Evolutionary conservation across 2,329 filamentous ascomycete genomes (phyloP).

Genomic region (Scytalidium lignicola): DNA sequence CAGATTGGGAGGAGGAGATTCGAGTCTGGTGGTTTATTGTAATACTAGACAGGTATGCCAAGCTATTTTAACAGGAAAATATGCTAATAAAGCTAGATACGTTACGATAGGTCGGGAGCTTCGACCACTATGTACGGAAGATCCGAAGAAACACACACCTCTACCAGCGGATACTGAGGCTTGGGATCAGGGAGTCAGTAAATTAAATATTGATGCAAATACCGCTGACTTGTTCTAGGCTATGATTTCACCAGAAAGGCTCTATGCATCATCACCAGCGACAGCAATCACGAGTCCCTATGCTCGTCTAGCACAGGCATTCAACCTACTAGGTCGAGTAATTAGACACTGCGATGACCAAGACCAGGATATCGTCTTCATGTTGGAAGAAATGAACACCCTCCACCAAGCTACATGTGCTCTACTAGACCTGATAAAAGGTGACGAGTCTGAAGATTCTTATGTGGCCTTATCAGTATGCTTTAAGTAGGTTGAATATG

Average conservation of each 20-base stretch:
- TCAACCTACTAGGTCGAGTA: neutral
- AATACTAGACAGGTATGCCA: constrained; percentile 13
- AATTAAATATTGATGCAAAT: neutral
- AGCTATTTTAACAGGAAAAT: too few relatives aligned
- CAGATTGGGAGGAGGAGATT: constrained; percentile 4
- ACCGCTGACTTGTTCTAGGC: neutral
- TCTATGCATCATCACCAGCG: neutral
- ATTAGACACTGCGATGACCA: neutral
- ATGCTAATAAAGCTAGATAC: neutral
- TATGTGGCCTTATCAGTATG: neutral
- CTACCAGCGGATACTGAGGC: neutral
- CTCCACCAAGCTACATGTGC: neutral
- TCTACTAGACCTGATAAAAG: neutral
- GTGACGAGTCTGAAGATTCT: neutral
- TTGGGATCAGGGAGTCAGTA: neutral
- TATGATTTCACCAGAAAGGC: neutral
- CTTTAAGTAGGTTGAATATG: neutral
- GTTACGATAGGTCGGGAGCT: neutral
- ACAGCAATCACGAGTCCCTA: neutral
- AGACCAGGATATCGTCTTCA: neutral
- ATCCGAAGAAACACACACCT: neutral
- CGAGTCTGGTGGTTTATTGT: constrained; percentile 17
- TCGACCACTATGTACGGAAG: neutral
- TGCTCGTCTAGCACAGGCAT: neutral
- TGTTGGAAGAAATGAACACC: neutral